Percentiles rank a stretch among this genome's conserved stretches.
Evolutionary conservation across 2,329 filamentous ascomycete genomes (phyloP).

Genomic region (Neofusicoccum parvum): DNA sequence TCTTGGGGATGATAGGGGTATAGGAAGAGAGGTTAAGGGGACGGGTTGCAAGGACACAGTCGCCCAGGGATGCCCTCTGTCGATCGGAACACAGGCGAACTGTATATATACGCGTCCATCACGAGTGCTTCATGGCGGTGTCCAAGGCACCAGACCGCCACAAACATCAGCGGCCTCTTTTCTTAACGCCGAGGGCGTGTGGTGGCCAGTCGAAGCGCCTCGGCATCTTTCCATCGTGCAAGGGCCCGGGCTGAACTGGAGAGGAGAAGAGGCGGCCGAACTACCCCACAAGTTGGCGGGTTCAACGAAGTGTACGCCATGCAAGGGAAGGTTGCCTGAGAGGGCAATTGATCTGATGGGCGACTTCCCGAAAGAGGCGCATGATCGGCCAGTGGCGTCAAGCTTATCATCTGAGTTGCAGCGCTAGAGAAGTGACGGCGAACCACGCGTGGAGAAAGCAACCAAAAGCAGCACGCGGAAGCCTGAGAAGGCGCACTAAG

Average conservation of each 20-base stretch:
- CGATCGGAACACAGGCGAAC: neutral
- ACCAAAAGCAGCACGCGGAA: neutral
- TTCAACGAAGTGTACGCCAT: neutral
- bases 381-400: neutral
- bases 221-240: neutral
- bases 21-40: too few species aligned
- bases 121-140: neutral
- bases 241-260: neutral
- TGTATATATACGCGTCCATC: neutral
- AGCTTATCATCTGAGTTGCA: constrained; percentile 1
- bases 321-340: neutral
- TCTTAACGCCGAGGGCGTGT: neutral
- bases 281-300: neutral
- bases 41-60: neutral
- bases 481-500: neutral
- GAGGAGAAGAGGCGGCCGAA: neutral
- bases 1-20: neutral
- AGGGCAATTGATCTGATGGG: neutral
- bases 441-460: neutral
- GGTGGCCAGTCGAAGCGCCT: neutral
- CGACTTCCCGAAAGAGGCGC: neutral
- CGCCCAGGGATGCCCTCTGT: neutral
- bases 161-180: neutral
- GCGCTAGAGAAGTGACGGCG: neutral
- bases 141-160: neutral